phyloP scores from a whole-genome alignment of 2,329 filamentous ascomycete species.

The Sporothrix variecibatus region DNA sequence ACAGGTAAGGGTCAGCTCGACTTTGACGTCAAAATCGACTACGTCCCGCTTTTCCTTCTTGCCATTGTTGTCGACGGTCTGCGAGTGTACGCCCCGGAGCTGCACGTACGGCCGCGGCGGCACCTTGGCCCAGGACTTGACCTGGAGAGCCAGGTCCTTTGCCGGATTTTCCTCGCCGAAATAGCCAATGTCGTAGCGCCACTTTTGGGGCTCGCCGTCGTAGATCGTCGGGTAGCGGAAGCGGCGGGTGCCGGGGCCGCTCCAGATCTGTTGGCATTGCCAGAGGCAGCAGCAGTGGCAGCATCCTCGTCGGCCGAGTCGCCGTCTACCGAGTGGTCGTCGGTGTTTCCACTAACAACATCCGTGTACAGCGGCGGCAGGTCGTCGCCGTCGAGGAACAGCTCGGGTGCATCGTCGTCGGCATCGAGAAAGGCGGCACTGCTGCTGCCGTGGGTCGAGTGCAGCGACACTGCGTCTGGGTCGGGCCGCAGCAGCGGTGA shows the following conservation, averaged over 20 bases:
- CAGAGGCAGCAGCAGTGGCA: not conserved
- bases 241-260: not conserved
- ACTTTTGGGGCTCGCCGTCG: not conserved
- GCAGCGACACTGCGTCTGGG: conserved; percentile 37
- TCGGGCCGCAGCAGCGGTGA: conserved; percentile 28
- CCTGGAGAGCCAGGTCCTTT: conserved; percentile 14
- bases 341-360: conserved; percentile 33
- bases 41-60: conserved; percentile 51
- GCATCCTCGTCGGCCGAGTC: conserved; percentile 39
- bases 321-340: not conserved
- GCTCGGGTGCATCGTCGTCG: conserved; percentile 40
- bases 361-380: conserved; percentile 52
- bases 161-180: not conserved
- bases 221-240: not conserved
- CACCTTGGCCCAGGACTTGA: conserved; percentile 42
- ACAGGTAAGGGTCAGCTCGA: conserved; percentile 63
- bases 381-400: conserved; percentile 43
- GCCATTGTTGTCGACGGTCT: conserved; percentile 47
- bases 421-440: conserved; percentile 15
- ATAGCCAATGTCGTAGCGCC: conserved; percentile 19
- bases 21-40: conserved; percentile 60
- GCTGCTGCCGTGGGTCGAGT: conserved; percentile 32
- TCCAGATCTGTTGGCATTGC: conserved; percentile 32
- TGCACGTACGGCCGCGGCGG: conserved; percentile 58
- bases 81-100: conserved; percentile 55